A percentile compares a stretch with the other conserved stretches of the same genome.
Evolutionary conservation across 2,329 filamentous ascomycete species (phyloP).

Genomic region (Aspergillus uvarum): DNA sequence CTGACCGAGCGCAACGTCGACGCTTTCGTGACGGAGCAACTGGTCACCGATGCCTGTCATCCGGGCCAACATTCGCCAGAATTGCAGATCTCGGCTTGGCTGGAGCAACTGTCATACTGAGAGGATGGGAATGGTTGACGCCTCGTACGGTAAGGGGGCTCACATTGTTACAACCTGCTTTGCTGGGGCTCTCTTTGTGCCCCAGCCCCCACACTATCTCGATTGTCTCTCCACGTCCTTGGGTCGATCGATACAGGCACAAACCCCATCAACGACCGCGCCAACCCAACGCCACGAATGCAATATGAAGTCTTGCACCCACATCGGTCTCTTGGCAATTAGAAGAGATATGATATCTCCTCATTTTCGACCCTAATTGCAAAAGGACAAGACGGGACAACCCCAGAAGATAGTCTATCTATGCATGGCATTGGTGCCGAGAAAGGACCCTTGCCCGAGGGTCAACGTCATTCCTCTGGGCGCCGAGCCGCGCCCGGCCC

Average conservation of each 20-base stretch:
- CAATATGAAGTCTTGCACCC: neutral
- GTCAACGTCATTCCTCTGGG: conserved; percentile 22
- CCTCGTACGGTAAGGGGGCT: too few relatives aligned
- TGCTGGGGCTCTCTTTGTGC: too few relatives aligned
- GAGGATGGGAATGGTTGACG: conserved; percentile 26
- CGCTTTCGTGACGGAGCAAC: conserved; percentile 35
- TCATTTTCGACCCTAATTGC: neutral
- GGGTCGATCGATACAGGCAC: too few relatives aligned
- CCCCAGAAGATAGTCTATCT: neutral
- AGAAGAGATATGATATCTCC: neutral
- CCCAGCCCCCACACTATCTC: too few relatives aligned
- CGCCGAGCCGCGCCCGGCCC: conserved; percentile 2
- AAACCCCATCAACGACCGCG: neutral
- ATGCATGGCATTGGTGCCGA: too few relatives aligned
- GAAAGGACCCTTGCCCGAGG: conserved; percentile 6
- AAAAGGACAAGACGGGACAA: neutral
- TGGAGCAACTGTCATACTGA: conserved; percentile 70
- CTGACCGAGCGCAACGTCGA: conserved; percentile 40
- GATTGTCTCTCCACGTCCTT: too few relatives aligned
- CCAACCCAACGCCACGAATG: neutral
- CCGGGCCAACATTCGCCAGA: conserved; percentile 57
- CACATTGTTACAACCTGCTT: too few relatives aligned
- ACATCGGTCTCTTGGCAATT: neutral
- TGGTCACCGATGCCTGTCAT: conserved; percentile 55
- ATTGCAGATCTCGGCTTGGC: conserved; percentile 72